Percentiles rank a stretch among this genome's conserved stretches.
phyloP scores from a whole-genome alignment of 2,329 filamentous ascomycete genomes.

The Dryadomyces quercus-mongolicae region DNA sequence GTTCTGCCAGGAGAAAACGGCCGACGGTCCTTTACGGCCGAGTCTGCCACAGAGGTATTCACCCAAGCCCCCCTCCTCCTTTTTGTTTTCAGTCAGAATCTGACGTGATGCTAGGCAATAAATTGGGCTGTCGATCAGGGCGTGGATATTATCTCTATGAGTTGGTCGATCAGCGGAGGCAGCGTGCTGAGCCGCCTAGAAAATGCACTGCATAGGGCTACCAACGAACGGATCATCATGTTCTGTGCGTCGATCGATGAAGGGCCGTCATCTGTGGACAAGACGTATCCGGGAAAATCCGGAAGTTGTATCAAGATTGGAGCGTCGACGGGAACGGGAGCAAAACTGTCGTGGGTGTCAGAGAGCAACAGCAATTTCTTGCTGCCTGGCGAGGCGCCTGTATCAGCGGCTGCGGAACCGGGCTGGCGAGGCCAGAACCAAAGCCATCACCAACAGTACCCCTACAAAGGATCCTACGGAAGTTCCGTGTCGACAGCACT shows the following conservation, averaged over 20 bases:
- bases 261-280: slow-evolving; percentile 1
- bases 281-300: slow-evolving; percentile 2
- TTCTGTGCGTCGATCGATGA: slow-evolving; percentile 7
- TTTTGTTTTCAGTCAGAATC: background rate
- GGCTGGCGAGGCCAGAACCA: slow-evolving; percentile 20
- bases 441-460: background rate
- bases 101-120: background rate
- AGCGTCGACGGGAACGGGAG: background rate
- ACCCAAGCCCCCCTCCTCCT: background rate
- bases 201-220: background rate
- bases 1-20: slow-evolving; percentile 1
- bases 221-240: background rate
- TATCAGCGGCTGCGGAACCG: slow-evolving; percentile 39
- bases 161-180: slow-evolving; percentile 5
- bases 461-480: slow-evolving; percentile 4
- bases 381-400: slow-evolving; percentile 3
- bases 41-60: slow-evolving; percentile 4
- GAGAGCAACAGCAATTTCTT: slow-evolving; percentile 6
- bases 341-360: slow-evolving; percentile 5
- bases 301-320: slow-evolving; percentile 6
- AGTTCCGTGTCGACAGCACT: slow-evolving; percentile 6
- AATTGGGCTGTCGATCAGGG: slow-evolving; percentile 1
- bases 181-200: background rate
- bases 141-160: slow-evolving; percentile 8
- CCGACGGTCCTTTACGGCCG: slow-evolving; percentile 3